phyloP scores from a whole-genome alignment of 1,284 basidiomycete genomes.

The Coriolopsis trogii region DNA sequence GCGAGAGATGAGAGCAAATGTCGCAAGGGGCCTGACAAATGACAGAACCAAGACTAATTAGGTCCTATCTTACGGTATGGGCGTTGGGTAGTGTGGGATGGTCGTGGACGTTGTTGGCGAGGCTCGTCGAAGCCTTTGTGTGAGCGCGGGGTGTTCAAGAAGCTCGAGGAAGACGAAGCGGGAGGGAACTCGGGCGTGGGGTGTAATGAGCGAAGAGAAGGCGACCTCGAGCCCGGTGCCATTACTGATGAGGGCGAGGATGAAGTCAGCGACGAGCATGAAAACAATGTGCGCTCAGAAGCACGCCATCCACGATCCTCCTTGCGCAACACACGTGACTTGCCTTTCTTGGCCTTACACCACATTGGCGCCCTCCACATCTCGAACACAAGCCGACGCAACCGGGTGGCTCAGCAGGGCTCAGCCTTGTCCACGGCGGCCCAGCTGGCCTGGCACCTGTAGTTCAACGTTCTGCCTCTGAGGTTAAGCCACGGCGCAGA shows the following conservation, averaged over 20 bases:
- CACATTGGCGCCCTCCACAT: too few relatives aligned
- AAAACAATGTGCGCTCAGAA: slow-evolving; percentile 19
- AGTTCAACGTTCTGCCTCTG: too few relatives aligned
- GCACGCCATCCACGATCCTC: slow-evolving; percentile 22
- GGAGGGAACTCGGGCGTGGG: background rate
- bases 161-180: background rate
- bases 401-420: too few relatives aligned
- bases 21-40: slow-evolving; percentile 20
- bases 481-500: too few relatives aligned
- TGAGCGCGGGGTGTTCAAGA: background rate
- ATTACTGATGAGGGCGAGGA: slow-evolving; percentile 6
- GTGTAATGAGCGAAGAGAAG: background rate
- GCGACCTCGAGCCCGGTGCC: background rate
- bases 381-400: too few relatives aligned
- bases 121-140: background rate
- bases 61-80: slow-evolving; percentile 12
- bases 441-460: too few relatives aligned
- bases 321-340: slow-evolving; percentile 24
- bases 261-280: slow-evolving; percentile 8
- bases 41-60: slow-evolving; percentile 10
- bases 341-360: background rate
- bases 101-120: background rate
- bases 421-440: too few relatives aligned
- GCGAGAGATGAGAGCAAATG: slow-evolving; percentile 11
- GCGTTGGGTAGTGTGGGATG: slow-evolving; percentile 8